Conservation (phyloP, 352 stramenopile species). For the Globisporangium spinosum region DNA sequence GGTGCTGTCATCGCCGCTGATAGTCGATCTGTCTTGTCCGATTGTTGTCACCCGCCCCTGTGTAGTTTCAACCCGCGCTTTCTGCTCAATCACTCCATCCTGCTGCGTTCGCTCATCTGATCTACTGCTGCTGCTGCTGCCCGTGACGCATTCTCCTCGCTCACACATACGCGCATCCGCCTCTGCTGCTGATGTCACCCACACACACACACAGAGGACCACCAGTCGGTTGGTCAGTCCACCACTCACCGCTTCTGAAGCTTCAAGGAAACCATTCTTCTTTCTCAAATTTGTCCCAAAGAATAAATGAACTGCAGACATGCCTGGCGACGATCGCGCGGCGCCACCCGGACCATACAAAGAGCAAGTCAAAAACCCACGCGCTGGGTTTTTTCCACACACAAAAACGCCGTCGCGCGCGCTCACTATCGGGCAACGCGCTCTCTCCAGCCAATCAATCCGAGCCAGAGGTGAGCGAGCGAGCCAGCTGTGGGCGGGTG, state of each 20-base stretch:
- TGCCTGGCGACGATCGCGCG: not conserved
- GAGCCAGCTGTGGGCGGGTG: not conserved
- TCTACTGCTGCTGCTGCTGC: not conserved
- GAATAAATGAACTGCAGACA: constrained; percentile 44
- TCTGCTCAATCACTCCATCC: not conserved
- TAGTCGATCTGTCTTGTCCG: not conserved
- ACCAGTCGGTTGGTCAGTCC: not conserved
- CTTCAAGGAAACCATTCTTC: constrained; percentile 89
- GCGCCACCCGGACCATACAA: constrained; percentile 14
- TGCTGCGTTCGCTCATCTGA: not conserved
- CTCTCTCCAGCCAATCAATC: constrained; percentile 22
- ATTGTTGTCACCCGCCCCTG: not conserved
- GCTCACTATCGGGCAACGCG: not conserved
- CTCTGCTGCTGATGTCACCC: not conserved
- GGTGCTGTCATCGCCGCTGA: not conserved
- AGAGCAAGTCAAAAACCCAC: constrained; percentile 17
- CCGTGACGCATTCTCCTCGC: not conserved
- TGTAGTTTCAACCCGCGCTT: not conserved
- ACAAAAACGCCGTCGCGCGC: not conserved
- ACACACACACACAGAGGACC: not conserved
- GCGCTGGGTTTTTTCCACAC: constrained; percentile 8
- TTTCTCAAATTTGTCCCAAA: constrained; percentile 84
- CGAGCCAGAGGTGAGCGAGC: not conserved
- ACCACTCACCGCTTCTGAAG: constrained; percentile 85
- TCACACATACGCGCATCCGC: not conserved